These are phyloP conservation scores for Suillus clintonianus DNA, from an alignment of 768 basidiomycete genomes.

Conservation along the genomic window DNA sequence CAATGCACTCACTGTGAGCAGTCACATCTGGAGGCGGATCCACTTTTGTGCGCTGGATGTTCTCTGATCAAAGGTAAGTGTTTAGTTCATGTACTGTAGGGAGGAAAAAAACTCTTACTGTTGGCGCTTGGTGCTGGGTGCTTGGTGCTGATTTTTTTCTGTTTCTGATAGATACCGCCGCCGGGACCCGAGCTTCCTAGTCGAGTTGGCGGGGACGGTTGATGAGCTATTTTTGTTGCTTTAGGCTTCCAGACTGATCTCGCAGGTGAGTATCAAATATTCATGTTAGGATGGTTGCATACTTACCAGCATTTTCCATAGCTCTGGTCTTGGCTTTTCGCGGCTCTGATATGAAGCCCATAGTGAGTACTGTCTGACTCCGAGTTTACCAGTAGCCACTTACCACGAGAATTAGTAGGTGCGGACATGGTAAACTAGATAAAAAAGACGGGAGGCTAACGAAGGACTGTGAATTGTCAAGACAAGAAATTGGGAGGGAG, in stretches of 20 bases:
- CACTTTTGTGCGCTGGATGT: not conserved
- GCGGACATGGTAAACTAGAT: not conserved
- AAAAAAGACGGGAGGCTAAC: not conserved
- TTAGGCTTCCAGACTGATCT: not conserved
- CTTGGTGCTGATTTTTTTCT: not conserved
- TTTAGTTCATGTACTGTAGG: too few species aligned
- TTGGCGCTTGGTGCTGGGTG: too few species aligned
- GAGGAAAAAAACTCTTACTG: not conserved
- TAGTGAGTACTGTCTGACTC: too few species aligned
- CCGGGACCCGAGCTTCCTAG: too few species aligned
- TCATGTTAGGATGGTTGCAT: not conserved
- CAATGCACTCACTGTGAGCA: not conserved
- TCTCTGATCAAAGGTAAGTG: not conserved
- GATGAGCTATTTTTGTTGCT: not conserved
- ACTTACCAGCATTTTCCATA: not conserved
- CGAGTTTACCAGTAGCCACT: too few species aligned
- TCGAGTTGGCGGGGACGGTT: not conserved
- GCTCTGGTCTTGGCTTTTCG: not conserved
- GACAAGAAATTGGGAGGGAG: too few species aligned
- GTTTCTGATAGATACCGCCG: not conserved
- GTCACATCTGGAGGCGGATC: not conserved
- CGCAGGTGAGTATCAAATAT: not conserved
- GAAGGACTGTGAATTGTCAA: too few species aligned
- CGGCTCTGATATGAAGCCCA: too few species aligned
- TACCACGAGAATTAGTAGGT: not conserved